Percentiles rank a stretch among this genome's conserved stretches.
Conservation (phyloP, 225 moss, liverwort and hornwort genomes). For the Pseudoscleropodium purum region DNA sequence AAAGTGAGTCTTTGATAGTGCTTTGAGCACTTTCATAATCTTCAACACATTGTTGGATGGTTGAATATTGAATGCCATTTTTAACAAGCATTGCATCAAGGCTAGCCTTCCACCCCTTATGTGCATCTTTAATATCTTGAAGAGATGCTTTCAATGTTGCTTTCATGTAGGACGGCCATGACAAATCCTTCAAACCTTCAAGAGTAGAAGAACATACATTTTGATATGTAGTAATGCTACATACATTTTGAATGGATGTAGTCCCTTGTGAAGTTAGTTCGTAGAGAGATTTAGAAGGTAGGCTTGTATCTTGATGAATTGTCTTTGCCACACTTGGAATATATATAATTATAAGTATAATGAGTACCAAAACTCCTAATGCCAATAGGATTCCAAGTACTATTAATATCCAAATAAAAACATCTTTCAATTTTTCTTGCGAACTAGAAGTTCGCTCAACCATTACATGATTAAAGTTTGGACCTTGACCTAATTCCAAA, state of each 20-base stretch:
- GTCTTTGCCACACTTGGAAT: rapidly evolving
- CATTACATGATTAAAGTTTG: neutral
- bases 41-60: neutral
- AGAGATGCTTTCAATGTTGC: neutral
- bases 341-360: neutral
- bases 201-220: neutral
- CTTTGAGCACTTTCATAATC: neutral
- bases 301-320: neutral
- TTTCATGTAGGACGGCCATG: neutral
- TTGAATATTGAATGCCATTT: neutral
- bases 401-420: no score
- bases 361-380: neutral
- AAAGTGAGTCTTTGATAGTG: neutral
- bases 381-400: neutral
- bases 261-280: neutral
- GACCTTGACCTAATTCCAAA: neutral
- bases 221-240: neutral
- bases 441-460: neutral
- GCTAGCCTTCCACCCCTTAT: neutral
- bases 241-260: neutral
- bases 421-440: neutral
- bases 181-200: neutral
- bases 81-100: neutral
- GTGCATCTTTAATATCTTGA: neutral
- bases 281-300: neutral